Percentiles rank a stretch among this genome's conserved stretches.
These are phyloP conservation scores for Penicillium sp. DNA, from an alignment of 2,329 filamentous ascomycete species.

Conservation along the genomic window DNA sequence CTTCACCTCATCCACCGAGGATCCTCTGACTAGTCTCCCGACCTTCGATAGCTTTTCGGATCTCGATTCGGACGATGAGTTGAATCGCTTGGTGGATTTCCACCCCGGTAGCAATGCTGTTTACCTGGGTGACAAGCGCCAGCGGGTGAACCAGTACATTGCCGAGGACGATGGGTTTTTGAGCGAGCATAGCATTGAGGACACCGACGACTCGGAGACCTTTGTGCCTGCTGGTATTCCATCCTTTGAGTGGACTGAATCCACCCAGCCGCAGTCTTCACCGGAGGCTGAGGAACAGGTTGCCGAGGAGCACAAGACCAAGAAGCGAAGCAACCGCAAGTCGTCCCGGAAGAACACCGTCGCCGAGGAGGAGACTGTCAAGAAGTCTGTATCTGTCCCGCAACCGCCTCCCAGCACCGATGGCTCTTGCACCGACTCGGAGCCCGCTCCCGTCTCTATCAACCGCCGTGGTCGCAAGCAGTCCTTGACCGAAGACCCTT, in stretches of 20 bases:
- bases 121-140: slow-evolving; percentile 61
- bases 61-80: slow-evolving; percentile 85
- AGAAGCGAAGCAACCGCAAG: slow-evolving; percentile 40
- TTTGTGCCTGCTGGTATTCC: slow-evolving; percentile 58
- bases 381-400: slow-evolving; percentile 28
- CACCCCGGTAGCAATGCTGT: slow-evolving; percentile 53
- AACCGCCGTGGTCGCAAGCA: slow-evolving; percentile 97
- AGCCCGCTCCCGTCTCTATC: slow-evolving; percentile 48
- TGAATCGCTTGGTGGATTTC: slow-evolving; percentile 69
- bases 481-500: slow-evolving; percentile 92
- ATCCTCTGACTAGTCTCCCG: slow-evolving; percentile 57
- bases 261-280: slow-evolving; percentile 12
- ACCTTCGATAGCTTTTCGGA: slow-evolving; percentile 82
- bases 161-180: slow-evolving; percentile 73
- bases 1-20: slow-evolving; percentile 42
- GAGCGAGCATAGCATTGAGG: slow-evolving; percentile 68
- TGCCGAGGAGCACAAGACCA: slow-evolving; percentile 47
- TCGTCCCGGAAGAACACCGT: slow-evolving; percentile 42
- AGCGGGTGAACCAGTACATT: slow-evolving; percentile 65
- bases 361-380: slow-evolving; percentile 46
- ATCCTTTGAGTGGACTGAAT: slow-evolving; percentile 50
- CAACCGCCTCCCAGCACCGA: slow-evolving; percentile 35
- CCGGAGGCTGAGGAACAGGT: slow-evolving; percentile 44
- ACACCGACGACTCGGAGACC: slow-evolving; percentile 62
- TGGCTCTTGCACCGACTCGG: slow-evolving; percentile 46